phyloP scores from a whole-genome alignment of 2,329 filamentous ascomycete species.

The Ceratocystis ficicola region DNA sequence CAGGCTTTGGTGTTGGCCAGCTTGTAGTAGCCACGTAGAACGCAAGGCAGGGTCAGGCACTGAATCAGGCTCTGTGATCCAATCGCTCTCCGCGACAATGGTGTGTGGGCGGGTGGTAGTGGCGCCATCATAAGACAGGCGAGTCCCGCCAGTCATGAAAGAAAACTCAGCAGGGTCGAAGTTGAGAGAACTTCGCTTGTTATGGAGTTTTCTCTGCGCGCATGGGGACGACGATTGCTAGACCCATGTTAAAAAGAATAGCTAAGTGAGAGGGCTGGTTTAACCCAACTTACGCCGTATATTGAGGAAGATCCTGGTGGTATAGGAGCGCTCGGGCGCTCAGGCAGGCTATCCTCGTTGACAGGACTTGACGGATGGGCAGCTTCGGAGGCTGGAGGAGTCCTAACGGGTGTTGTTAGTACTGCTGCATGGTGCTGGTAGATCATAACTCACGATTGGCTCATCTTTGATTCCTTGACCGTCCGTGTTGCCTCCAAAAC shows the following conservation, averaged over 20 bases:
- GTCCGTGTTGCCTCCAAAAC: neutral
- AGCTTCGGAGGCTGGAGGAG: neutral
- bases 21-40: neutral
- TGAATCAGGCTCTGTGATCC: slow-evolving; percentile 17
- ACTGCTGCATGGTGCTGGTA: neutral
- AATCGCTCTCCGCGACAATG: slow-evolving; percentile 15
- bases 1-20: neutral
- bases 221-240: neutral
- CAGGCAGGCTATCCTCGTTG: slow-evolving; percentile 1
- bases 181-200: slow-evolving; percentile 13
- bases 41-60: neutral
- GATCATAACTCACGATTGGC: neutral
- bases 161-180: slow-evolving; percentile 9
- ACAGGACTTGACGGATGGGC: neutral
- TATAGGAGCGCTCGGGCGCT: slow-evolving; percentile 9
- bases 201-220: neutral
- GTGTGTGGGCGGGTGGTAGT: neutral
- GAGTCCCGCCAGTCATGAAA: slow-evolving; percentile 5
- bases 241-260: neutral
- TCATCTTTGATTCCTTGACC: neutral
- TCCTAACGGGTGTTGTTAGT: neutral
- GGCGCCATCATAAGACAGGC: slow-evolving; percentile 6
- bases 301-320: slow-evolving; percentile 9
- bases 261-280: too few relatives aligned
- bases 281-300: neutral